These are phyloP conservation scores for Penicillium taxi DNA, from an alignment of 495 filamentous ascomycete genomes.

Conservation along the genomic window DNA sequence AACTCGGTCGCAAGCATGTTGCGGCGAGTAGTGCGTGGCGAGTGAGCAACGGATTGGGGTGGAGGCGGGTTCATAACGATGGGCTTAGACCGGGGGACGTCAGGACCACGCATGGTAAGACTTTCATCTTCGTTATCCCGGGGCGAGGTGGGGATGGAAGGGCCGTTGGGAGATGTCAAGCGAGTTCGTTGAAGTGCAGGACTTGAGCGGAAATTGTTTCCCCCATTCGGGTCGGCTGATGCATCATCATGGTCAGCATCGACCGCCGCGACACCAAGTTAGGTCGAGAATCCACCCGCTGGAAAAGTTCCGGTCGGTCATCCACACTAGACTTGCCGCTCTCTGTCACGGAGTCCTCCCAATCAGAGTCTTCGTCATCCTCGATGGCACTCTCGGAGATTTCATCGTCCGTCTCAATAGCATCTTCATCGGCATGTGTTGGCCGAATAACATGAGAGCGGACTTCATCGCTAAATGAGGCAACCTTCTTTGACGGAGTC, in stretches of 20 bases:
- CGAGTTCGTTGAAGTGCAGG: slow-evolving; percentile 75
- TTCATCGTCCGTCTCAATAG: slow-evolving; percentile 64
- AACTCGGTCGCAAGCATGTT: slow-evolving; percentile 97
- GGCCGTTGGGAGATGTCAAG: slow-evolving; percentile 62
- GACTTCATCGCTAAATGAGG: slow-evolving; percentile 78
- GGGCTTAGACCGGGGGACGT: slow-evolving; percentile 73
- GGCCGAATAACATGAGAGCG: slow-evolving; percentile 52
- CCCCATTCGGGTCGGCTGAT: slow-evolving; percentile 49
- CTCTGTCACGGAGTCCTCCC: slow-evolving; percentile 90
- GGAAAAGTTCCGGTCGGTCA: slow-evolving; percentile 56
- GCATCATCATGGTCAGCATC: slow-evolving; percentile 81
- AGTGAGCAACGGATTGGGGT: slow-evolving; percentile 60
- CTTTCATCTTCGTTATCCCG: slow-evolving; percentile 58
- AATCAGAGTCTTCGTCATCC: slow-evolving; percentile 80
- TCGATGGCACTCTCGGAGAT: slow-evolving; percentile 79
- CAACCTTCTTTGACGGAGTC: slow-evolving; percentile 56
- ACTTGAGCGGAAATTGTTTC: slow-evolving; percentile 60
- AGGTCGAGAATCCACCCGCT: slow-evolving; percentile 80
- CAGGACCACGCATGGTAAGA: slow-evolving; percentile 64
- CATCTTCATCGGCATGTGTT: slow-evolving; percentile 59
- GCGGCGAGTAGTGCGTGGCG: slow-evolving; percentile 83
- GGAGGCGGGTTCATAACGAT: slow-evolving; percentile 59
- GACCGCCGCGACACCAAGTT: slow-evolving; percentile 82
- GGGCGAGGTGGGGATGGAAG: slow-evolving; percentile 66
- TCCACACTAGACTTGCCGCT: slow-evolving; percentile 74